These are phyloP conservation scores for Cyberlindnera xylosilytica DNA, from an alignment of 805 yeast species.

Conservation along the genomic window DNA sequence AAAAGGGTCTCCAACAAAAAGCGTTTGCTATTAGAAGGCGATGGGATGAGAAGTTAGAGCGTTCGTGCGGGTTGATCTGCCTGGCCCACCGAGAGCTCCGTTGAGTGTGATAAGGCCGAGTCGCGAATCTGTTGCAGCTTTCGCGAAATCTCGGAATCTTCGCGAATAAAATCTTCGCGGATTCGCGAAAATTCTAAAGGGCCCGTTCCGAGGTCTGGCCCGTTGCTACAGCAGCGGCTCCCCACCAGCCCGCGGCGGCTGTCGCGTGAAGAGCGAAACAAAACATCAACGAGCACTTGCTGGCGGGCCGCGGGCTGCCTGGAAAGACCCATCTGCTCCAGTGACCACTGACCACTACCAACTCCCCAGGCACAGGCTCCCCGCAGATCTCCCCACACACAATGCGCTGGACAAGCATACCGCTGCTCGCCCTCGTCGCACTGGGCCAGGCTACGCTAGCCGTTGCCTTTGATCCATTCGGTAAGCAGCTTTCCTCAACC, in stretches of 20 bases:
- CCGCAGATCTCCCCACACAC: not conserved
- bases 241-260: not conserved
- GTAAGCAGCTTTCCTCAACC: no score
- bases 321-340: not conserved
- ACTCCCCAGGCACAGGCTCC: not conserved
- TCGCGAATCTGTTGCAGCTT: not conserved
- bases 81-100: no score
- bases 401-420: conserved; percentile 13
- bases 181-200: not conserved
- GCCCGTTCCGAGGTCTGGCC: no score
- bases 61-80: no score
- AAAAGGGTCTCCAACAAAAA: no score
- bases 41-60: no score
- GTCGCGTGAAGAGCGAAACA: not conserved
- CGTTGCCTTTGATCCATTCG: conserved; percentile 24
- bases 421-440: conserved; percentile 3
- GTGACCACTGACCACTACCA: no score
- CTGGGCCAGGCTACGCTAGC: conserved; percentile 7
- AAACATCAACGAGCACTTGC: not conserved
- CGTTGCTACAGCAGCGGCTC: not conserved
- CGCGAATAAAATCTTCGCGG: not conserved
- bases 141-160: not conserved
- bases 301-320: not conserved
- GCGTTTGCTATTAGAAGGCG: no score
- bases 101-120: not conserved